A percentile compares a stretch with the other conserved stretches of the same genome.
These are phyloP conservation scores for Syzygium grande DNA, from an alignment of 345 rosid genomes.

Conservation along the genomic window DNA sequence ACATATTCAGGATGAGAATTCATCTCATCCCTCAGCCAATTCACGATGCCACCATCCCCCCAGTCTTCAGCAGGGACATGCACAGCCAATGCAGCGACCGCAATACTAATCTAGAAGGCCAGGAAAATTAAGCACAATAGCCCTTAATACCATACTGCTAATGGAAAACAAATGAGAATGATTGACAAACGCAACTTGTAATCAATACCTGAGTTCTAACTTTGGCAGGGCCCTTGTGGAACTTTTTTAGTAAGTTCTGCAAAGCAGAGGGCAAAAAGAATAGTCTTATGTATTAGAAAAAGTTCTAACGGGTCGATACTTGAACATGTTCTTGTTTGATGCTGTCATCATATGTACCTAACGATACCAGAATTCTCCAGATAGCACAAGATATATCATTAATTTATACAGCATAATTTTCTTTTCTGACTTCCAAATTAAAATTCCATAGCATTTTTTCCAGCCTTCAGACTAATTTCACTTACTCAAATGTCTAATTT, in stretches of 20 bases:
- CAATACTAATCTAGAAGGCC: slow-evolving; percentile 87
- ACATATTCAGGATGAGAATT: slow-evolving; percentile 81
- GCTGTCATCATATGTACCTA: background rate
- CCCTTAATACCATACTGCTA: background rate
- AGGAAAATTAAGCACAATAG: slow-evolving; percentile 1
- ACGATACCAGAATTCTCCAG: background rate
- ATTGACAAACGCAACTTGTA: background rate
- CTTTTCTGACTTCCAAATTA: background rate
- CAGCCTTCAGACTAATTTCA: background rate
- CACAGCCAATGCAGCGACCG: slow-evolving; percentile 98
- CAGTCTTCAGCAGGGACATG: slow-evolving; percentile 94
- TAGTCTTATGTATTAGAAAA: background rate
- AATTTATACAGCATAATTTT: background rate
- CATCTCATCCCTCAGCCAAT: slow-evolving; percentile 96
- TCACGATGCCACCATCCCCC: slow-evolving; percentile 93
- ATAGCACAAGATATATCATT: background rate
- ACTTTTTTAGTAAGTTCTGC: slow-evolving; percentile 89
- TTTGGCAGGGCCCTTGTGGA: slow-evolving; percentile 93
- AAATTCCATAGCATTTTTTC: background rate
- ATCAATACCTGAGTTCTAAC: slow-evolving; percentile 88
- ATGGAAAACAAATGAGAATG: background rate
- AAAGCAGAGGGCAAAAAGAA: background rate
- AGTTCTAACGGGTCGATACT: background rate
- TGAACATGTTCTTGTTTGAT: background rate
- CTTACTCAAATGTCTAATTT: background rate